phyloP scores from a whole-genome alignment of 345 rosid species.

The Citropsis articulata region DNA sequence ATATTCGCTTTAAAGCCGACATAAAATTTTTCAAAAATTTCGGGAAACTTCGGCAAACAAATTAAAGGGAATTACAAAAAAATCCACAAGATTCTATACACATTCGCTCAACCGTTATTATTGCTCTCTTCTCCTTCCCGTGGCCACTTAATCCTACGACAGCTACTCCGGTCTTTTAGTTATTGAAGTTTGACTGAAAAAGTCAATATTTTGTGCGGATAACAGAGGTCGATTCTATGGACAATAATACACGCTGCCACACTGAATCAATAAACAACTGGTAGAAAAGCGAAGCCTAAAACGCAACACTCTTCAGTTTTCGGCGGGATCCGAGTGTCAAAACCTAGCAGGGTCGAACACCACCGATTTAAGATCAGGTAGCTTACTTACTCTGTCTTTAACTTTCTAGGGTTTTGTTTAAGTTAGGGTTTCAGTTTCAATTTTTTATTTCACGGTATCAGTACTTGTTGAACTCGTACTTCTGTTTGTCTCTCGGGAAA shows the following conservation, averaged over 20 bases:
- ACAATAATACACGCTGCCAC: not conserved
- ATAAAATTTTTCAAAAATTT: no score
- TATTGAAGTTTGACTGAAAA: not conserved
- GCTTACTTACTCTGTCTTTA: not conserved
- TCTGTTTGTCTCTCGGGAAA: not conserved
- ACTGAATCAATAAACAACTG: not conserved
- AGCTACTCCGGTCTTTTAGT: not conserved
- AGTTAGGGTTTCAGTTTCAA: not conserved
- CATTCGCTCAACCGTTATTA: no score
- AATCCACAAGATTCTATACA: not conserved
- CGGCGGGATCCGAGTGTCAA: conserved; percentile 26
- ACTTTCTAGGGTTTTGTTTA: not conserved
- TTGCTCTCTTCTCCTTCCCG: not conserved
- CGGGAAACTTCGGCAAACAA: conserved; percentile 3
- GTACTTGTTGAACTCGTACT: not conserved
- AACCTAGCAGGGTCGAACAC: conserved; percentile 3
- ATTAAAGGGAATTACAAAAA: not conserved
- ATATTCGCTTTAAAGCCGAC: no score
- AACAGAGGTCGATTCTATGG: not conserved
- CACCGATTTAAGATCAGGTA: conserved; percentile 13
- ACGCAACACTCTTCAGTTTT: not conserved
- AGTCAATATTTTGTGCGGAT: not conserved
- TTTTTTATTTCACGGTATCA: not conserved
- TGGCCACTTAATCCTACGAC: not conserved
- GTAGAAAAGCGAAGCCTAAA: not conserved